Evolutionary conservation across 495 filamentous ascomycete genomes (phyloP), one percentile per base, ranked within the genome.

Genomic region (Penicillium diatomitis): DNA sequence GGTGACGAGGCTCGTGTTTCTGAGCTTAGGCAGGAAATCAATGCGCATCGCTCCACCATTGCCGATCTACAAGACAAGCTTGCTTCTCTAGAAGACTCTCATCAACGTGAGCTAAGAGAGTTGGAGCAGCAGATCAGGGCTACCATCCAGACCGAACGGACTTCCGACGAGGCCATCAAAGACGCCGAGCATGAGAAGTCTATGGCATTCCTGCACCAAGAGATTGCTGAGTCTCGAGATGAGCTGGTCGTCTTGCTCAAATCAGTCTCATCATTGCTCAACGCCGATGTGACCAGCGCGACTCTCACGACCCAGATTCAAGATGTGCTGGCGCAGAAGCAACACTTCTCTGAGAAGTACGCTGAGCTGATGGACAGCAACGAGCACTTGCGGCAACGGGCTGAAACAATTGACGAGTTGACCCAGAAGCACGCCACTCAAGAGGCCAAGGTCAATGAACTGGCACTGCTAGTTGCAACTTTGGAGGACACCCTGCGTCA

Each of bases 141-240:
- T 43, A 62, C 63, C 11, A 63, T 63, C 36, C 67, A 77, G 52
- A 65, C 69, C 42, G 70, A 75, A 40, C 61, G 76, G 9, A 70
- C 74, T 37, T 50, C 76, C 47, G 68, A 62, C 20, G 62, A 80
- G 12, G 48, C 64, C 8, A 72, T 73, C 41, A 70, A 71, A 52
- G 64, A 75, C 39, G 65, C 67, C 7, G 73, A 83, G 50, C 81
- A 90, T 55, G 73, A 83, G 20, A 69, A 76, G 49, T 71, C 75
- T 8, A 70, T 88, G 55, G 66, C 76, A 44, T 52, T 74, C 9
- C 70, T 95, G 38, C 76, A 89, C 59, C 70, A 72, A 32, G 85
- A 94, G 11, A 81, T 90, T 41, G 62, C 75, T 4, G 82, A 84
- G 51, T 84, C 86, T 33, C 81, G 85, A 43, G 75, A 83, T 46